Evolutionary conservation across 75 land plant species (phyloP).

Genomic region (Pinus tabuliformis): DNA sequence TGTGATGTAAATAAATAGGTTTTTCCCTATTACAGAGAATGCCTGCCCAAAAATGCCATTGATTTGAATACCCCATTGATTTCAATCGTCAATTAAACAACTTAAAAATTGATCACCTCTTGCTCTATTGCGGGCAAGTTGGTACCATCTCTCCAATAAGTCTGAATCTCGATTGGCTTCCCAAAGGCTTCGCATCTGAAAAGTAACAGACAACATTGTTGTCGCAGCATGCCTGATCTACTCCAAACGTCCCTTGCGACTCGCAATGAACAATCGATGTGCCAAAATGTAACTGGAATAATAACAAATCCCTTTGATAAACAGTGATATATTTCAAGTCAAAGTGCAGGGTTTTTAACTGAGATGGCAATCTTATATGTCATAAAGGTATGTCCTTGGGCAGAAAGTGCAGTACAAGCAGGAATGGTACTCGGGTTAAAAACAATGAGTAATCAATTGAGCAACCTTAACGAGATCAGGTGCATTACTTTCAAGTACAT

Average conservation of each 20-base stretch:
- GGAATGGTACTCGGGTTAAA: not conserved
- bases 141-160: not conserved
- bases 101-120: no score
- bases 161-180: not conserved
- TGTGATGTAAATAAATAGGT: no score
- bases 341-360: no score
- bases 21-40: no score
- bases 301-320: not conserved
- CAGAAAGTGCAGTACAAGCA: not conserved
- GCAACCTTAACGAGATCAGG: not conserved
- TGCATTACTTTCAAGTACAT: not conserved
- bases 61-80: not conserved
- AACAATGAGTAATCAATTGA: not conserved
- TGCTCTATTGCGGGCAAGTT: no score
- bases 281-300: not conserved
- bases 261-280: not conserved
- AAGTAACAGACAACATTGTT: not conserved
- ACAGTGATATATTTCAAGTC: no score
- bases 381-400: not conserved
- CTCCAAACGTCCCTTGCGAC: not conserved
- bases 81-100: not conserved
- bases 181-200: not conserved
- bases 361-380: not conserved
- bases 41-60: not conserved
- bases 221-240: not conserved